Evolutionary conservation across 768 basidiomycete species (phyloP).

Genomic region (Leccinum obscurum): DNA sequence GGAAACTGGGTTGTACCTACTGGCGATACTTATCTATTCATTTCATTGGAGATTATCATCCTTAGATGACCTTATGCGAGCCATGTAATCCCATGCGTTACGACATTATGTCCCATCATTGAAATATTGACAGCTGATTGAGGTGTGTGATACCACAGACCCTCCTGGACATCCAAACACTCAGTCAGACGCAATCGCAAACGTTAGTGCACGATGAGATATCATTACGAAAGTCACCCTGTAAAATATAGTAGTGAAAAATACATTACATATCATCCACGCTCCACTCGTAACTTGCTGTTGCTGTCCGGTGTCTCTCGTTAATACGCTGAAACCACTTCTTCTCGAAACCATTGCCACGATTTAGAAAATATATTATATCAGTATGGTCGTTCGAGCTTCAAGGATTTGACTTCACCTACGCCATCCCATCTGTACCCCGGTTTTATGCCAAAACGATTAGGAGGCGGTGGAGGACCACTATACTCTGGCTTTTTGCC

Average conservation of each 20-base stretch:
- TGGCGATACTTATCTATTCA: constrained; percentile 26
- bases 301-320: constrained; percentile 62
- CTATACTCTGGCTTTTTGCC: constrained; percentile 81
- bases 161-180: background rate
- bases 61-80: constrained; percentile 7
- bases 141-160: background rate
- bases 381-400: constrained; percentile 4
- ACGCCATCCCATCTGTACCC: constrained; percentile 99
- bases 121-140: background rate
- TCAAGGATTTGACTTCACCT: constrained; percentile 49
- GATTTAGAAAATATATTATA: constrained; percentile 49
- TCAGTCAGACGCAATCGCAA: background rate
- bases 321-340: constrained; percentile 86
- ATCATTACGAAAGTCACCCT: background rate
- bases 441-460: constrained; percentile 93
- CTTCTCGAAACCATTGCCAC: constrained; percentile 93
- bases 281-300: constrained; percentile 83
- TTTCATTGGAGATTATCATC: constrained; percentile 6
- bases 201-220: background rate
- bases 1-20: constrained; percentile 13
- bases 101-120: background rate
- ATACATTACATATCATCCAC: constrained; percentile 84
- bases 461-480: constrained; percentile 89
- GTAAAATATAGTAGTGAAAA: constrained; percentile 3
- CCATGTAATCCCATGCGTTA: constrained; percentile 6